phyloP scores from a whole-genome alignment of 2,329 filamentous ascomycete genomes.

The Colletotrichum magnum region DNA sequence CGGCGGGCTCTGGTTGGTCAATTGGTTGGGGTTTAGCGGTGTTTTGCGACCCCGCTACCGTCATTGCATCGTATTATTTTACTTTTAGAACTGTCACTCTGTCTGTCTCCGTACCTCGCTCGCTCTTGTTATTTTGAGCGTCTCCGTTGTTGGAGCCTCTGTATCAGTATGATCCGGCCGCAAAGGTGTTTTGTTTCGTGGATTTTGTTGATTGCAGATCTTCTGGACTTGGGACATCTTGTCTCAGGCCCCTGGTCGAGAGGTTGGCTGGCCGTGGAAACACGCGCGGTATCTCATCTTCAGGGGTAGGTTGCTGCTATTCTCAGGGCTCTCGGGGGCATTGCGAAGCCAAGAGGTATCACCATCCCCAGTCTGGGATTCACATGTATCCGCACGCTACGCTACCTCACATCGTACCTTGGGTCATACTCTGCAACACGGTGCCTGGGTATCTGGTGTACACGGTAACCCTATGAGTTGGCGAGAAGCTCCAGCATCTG shows the following conservation, averaged over 20 bases:
- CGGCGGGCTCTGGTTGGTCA: conserved; percentile 50
- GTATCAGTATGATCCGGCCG: not conserved
- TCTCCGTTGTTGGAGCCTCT: conserved; percentile 4
- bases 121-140: conserved; percentile 12
- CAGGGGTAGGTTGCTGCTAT: conserved; percentile 34
- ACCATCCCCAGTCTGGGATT: conserved; percentile 32
- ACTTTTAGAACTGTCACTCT: conserved; percentile 14
- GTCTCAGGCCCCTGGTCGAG: conserved; percentile 34
- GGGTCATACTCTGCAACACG: not conserved
- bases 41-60: conserved; percentile 29
- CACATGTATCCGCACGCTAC: conserved; percentile 33
- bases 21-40: conserved; percentile 43
- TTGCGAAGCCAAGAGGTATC: conserved; percentile 38
- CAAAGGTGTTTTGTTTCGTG: conserved; percentile 22
- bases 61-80: conserved; percentile 4
- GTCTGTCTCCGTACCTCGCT: not conserved
- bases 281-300: conserved; percentile 22
- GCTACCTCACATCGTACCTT: not conserved
- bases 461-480: not conserved
- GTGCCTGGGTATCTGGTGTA: not conserved
- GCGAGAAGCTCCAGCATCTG: too few relatives aligned
- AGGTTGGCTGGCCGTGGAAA: conserved; percentile 22
- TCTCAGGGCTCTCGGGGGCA: conserved; percentile 31
- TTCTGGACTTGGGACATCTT: conserved; percentile 29
- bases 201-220: conserved; percentile 33